Base-by-base conservation (phyloP, 768 basidiomycete species). In the Termitomyces sp. region DNA sequence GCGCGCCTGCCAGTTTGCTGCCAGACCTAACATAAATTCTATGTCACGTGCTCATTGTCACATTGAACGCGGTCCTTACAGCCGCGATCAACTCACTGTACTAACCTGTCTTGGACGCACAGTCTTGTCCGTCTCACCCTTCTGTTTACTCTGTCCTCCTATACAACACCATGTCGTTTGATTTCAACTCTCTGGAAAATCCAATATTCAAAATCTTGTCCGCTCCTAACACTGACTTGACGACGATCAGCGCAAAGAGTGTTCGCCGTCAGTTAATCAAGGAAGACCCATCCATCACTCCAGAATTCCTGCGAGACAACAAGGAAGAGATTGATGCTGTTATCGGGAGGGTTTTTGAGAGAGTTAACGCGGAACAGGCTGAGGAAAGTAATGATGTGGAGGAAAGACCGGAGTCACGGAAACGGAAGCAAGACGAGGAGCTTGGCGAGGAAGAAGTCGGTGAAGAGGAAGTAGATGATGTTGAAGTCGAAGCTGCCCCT, bases 211-310 rank as follows among this genome's bases (percentile, higher is more conserved):
- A 79, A 61, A 91, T 94, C 71, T 84, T 94, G 55, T 80, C 84
- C 35, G 87, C 88, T 20, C 92, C 92, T 3, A 87, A 85, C 51
- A 88, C 84, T 51, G 90, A 94, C 79, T 81, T 94, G 68, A 63
- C 79, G 50, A 90, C 88, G 50, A 91, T 94, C 74, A 91, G 87
- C 71, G 94, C 94, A 50, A 96, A 93, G 77, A 87, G 87, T 75
- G 93, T 97, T 67, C 86, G 95, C 65, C 89, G 89, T 69, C 84
- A 86, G 70, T 77, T 94, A 63, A 67, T 78, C 59, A 84, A 84
- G 62, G 57, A 76, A 62, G 80, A 85, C 72, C 72, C 82, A 9
- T 73, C 79, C 20, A 69, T 92, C 57, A 85, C 88, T 8, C 59
- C 79, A 28, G 86, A 86, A 33, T 75, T 82, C 55, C 70, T 96